These are phyloP conservation scores for Plasmopara viticola DNA, from an alignment of 352 stramenopile species.

Conservation along the genomic window DNA sequence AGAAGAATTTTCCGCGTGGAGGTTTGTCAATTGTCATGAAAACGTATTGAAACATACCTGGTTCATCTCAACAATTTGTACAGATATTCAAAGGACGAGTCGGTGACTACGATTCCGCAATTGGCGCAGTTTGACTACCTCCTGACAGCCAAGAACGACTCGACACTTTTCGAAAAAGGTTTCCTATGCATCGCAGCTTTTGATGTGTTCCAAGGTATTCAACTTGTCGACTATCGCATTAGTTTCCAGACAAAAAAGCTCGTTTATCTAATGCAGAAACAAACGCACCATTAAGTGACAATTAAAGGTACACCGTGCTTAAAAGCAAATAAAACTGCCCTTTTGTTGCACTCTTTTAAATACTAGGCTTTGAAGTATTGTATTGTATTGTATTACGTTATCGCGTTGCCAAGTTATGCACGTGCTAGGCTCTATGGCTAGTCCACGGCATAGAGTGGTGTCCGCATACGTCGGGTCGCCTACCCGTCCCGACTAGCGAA, in stretches of 20 bases:
- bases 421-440: too few relatives aligned
- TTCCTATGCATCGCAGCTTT: constrained; percentile 51
- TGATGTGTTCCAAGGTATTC: constrained; percentile 40
- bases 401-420: too few relatives aligned
- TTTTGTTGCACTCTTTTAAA: constrained; percentile 8
- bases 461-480: too few relatives aligned
- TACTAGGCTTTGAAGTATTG: too few relatives aligned
- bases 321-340: too few relatives aligned
- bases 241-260: constrained; percentile 43
- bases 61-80: background rate
- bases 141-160: constrained; percentile 36
- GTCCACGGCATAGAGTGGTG: too few relatives aligned
- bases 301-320: background rate
- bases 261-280: constrained; percentile 57
- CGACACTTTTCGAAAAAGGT: constrained; percentile 22
- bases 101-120: constrained; percentile 35
- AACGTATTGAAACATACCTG: background rate
- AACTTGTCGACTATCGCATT: constrained; percentile 26
- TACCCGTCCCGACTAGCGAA: too few relatives aligned
- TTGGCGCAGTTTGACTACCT: constrained; percentile 58
- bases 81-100: constrained; percentile 80
- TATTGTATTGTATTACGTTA: too few relatives aligned
- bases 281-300: constrained; percentile 16
- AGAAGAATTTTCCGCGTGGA: constrained; percentile 73
- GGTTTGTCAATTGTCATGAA: constrained; percentile 18